Percentiles rank a stretch among this genome's conserved stretches.
phyloP scores from a whole-genome alignment of 2,329 filamentous ascomycete species.

The Xylaria sp. region DNA sequence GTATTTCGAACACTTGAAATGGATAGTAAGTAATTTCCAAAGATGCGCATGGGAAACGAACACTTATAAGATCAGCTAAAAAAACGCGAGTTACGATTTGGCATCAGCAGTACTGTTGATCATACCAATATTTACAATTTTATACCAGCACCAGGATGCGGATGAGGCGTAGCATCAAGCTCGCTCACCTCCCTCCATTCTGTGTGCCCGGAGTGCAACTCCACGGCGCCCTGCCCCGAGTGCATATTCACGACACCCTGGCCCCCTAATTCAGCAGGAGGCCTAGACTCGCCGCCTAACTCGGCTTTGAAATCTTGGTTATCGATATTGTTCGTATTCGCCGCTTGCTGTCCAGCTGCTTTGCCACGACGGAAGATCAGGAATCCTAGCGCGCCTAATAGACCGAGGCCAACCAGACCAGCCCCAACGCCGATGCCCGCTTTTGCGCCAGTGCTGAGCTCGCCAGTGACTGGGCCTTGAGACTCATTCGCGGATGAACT shows the following conservation, averaged over 20 bases:
- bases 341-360: not conserved
- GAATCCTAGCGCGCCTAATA: not conserved
- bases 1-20: not conserved
- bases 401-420: not conserved
- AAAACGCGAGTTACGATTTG: not conserved
- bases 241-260: not conserved
- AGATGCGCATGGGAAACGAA: not conserved
- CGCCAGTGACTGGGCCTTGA: not conserved
- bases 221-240: not conserved
- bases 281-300: not conserved
- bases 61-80: not conserved
- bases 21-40: not conserved
- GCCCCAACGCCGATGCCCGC: constrained; percentile 8
- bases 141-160: not conserved
- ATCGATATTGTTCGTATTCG: not conserved
- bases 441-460: constrained; percentile 8
- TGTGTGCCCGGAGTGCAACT: not conserved
- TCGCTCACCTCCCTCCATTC: constrained; percentile 6
- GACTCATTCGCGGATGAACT: not conserved
- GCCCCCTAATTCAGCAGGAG: constrained; percentile 3
- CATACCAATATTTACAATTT: not conserved
- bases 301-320: not conserved
- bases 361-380: constrained; percentile 7
- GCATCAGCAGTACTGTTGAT: not conserved
- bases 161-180: not conserved